These are phyloP conservation scores for Paraglomus occultum DNA, from an alignment of 192 early-diverging fungal genomes.

Conservation along the genomic window DNA sequence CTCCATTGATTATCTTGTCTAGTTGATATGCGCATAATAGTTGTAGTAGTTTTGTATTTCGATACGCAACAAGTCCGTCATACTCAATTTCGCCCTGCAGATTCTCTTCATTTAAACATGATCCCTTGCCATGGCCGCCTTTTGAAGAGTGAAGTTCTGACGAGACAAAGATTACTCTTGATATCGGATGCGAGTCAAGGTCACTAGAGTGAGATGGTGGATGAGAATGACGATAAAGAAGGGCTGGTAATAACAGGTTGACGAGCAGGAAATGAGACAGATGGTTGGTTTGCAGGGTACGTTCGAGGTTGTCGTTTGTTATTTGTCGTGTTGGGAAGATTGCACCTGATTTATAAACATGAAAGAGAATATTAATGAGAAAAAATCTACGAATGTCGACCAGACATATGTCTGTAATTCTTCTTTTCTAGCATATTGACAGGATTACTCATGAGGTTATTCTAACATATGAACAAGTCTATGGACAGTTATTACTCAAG, in stretches of 20 bases:
- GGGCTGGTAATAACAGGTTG: conserved; percentile 29
- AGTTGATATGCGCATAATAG: conserved; percentile 27
- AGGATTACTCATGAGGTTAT: no score
- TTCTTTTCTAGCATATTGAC: no score
- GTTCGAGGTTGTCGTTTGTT: conserved; percentile 38
- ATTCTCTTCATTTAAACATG: conserved; percentile 37
- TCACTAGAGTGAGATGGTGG: not conserved
- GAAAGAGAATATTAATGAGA: conserved; percentile 30
- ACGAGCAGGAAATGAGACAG: conserved; percentile 38
- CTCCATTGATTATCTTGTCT: conserved; percentile 13
- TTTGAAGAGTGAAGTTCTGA: conserved; percentile 36
- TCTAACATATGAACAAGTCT: no score
- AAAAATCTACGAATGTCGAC: not conserved
- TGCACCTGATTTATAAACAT: conserved; percentile 34
- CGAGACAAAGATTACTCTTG: conserved; percentile 38
- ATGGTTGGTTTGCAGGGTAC: conserved; percentile 41
- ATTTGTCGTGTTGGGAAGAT: conserved; percentile 27
- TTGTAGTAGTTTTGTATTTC: conserved; percentile 39
- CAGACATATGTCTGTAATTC: no score
- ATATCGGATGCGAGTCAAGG: conserved; percentile 19
- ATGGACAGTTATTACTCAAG: no score
- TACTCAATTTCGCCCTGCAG: conserved; percentile 32
- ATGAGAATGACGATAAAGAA: conserved; percentile 10
- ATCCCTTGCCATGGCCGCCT: conserved; percentile 34
- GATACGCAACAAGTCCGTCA: conserved; percentile 38